Evolutionary conservation across 2,329 filamentous ascomycete genomes (phyloP).

Genomic region (Alternaria brassicae): DNA sequence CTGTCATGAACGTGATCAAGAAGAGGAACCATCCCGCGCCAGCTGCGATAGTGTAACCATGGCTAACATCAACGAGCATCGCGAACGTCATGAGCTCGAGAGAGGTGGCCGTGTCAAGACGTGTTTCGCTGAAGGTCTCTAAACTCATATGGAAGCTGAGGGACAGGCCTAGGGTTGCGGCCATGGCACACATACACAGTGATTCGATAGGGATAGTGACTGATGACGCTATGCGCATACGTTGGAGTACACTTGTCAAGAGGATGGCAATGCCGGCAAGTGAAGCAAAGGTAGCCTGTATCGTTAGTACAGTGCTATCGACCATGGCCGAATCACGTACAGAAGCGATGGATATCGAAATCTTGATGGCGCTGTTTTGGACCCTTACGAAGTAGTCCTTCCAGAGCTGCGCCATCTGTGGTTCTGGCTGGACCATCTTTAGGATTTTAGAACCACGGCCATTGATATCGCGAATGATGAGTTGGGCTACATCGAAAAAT

Average conservation of each 20-base stretch:
- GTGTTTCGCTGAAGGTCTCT: constrained; percentile 10
- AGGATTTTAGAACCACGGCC: constrained; percentile 27
- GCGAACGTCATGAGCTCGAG: constrained; percentile 27
- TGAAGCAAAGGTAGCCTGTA: constrained; percentile 31
- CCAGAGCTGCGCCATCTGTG: constrained; percentile 27
- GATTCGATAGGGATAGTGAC: constrained; percentile 33
- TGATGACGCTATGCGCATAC: constrained; percentile 25
- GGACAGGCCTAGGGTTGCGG: constrained; percentile 28
- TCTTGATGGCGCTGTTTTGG: constrained; percentile 19
- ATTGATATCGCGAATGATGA: constrained; percentile 33
- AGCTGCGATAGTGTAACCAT: constrained; percentile 25
- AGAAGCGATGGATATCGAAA: constrained; percentile 36
- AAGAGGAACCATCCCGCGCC: constrained; percentile 29
- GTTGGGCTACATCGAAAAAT: constrained; percentile 12
- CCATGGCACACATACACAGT: constrained; percentile 33
- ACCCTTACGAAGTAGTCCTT: constrained; percentile 25
- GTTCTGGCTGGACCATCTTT: constrained; percentile 13
- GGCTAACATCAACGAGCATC: constrained; percentile 32
- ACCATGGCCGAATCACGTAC: constrained; percentile 22
- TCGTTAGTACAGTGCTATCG: constrained; percentile 8
- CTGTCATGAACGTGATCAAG: constrained; percentile 23
- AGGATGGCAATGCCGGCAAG: constrained; percentile 25
- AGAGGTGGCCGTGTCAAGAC: constrained; percentile 22
- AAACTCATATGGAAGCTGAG: constrained; percentile 31
- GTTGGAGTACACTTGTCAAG: constrained; percentile 22